phyloP scores from a whole-genome alignment of 1,284 basidiomycete species.

The Hymenochaete sp. region DNA sequence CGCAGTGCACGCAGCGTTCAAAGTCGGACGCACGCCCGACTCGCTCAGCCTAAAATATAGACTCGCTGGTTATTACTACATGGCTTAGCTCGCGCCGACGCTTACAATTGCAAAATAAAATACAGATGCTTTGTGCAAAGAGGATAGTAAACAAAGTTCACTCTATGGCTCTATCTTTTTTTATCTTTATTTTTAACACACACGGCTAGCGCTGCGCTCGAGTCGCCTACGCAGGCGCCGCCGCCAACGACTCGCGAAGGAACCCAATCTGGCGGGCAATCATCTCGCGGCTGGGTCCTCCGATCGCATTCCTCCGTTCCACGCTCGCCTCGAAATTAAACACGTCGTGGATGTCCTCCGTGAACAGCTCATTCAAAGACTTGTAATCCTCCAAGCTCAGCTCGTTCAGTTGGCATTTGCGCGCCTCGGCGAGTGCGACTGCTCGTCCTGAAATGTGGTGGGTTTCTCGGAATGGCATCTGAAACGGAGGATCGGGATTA shows the following conservation, averaged over 20 bases:
- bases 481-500: conserved; percentile 8
- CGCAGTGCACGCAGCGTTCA: too few relatives aligned
- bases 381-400: conserved; percentile 78
- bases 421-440: conserved; percentile 87
- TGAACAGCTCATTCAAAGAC: conserved; percentile 68
- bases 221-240: too few relatives aligned
- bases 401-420: conserved; percentile 72
- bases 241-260: conserved; percentile 46
- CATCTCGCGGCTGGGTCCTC: conserved; percentile 82
- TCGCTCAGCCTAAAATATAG: too few relatives aligned
- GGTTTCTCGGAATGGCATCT: conserved; percentile 91
- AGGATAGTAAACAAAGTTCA: too few relatives aligned
- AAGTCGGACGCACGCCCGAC: too few relatives aligned
- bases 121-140: too few relatives aligned
- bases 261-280: conserved; percentile 79
- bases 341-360: conserved; percentile 71
- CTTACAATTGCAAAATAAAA: too few relatives aligned
- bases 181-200: too few relatives aligned
- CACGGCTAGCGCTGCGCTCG: too few relatives aligned
- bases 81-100: too few relatives aligned
- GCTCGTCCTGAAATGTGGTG: conserved; percentile 97
- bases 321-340: conserved; percentile 94
- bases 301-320: conserved; percentile 89
- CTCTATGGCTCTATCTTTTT: too few relatives aligned
- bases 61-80: too few relatives aligned